Conservation (phyloP, 805 yeast species). For the Pichia paraexigua region DNA sequence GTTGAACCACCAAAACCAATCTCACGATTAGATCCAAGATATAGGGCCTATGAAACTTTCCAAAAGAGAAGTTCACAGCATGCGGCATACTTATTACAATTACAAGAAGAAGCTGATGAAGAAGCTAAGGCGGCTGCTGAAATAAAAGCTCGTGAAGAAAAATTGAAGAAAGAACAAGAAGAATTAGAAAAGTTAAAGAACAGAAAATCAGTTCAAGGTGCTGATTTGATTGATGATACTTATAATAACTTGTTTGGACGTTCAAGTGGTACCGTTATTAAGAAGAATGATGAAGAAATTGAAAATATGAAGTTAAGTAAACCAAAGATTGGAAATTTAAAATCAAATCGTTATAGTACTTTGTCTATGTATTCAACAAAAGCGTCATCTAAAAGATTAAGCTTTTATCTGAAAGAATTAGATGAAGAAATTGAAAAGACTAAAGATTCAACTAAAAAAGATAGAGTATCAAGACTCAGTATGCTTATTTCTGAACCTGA, state of each 20-base stretch:
- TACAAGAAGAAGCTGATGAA: constrained; percentile 21
- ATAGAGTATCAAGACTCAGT: constrained; percentile 22
- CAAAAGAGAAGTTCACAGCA: constrained; percentile 37
- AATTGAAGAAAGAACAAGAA: constrained; percentile 8
- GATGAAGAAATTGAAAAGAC: constrained; percentile 14
- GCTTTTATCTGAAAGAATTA: constrained; percentile 31
- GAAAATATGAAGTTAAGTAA: constrained; percentile 25
- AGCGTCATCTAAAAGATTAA: constrained; percentile 54
- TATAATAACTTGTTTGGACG: constrained; percentile 2
- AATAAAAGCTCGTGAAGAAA: constrained; percentile 7
- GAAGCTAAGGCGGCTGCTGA: constrained; percentile 13
- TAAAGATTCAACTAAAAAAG: not conserved
- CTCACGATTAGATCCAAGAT: constrained; percentile 50
- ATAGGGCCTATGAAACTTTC: constrained; percentile 40
- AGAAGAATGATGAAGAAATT: constrained; percentile 20
- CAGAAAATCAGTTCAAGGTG: constrained; percentile 1
- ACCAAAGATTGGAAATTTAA: constrained; percentile 14
- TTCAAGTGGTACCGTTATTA: constrained; percentile 13
- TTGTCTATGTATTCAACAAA: constrained; percentile 63
- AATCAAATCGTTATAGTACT: constrained; percentile 61
- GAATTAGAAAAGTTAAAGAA: constrained; percentile 6
- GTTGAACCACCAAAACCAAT: constrained; percentile 46
- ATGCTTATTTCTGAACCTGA: constrained; percentile 17
- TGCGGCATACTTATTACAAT: constrained; percentile 28
- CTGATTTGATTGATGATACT: constrained; percentile 6